Percentiles rank a stretch among this genome's conserved stretches.
These are phyloP conservation scores for Bipolaris zeicola DNA, from an alignment of 2,329 filamentous ascomycete genomes.

Conservation along the genomic window DNA sequence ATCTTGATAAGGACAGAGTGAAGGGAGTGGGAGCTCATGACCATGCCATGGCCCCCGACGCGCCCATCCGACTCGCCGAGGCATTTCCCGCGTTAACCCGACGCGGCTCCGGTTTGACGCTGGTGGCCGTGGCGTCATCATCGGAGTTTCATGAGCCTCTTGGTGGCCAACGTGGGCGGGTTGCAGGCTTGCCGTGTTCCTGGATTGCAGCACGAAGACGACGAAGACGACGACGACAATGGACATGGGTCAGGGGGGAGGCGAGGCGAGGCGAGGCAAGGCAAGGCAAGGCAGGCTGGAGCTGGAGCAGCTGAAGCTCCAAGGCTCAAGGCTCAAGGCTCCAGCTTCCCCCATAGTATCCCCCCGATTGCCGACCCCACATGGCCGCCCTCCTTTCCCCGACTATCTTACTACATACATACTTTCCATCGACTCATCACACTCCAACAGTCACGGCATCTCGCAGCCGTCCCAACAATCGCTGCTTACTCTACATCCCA, in stretches of 20 bases:
- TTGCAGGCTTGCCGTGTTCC: constrained; percentile 34
- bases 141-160: constrained; percentile 39
- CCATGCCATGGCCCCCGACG: constrained; percentile 1
- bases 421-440: constrained; percentile 13
- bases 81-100: constrained; percentile 29
- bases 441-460: constrained; percentile 34
- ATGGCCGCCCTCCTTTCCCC: constrained; percentile 19
- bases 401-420: too few species aligned
- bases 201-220: neutral
- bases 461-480: constrained; percentile 21
- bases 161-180: constrained; percentile 42
- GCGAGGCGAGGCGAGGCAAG: neutral
- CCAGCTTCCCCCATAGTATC: neutral
- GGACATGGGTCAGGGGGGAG: constrained; percentile 7
- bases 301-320: neutral
- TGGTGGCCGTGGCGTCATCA: constrained; percentile 38
- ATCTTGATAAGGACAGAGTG: constrained; percentile 36
- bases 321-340: constrained; percentile 1
- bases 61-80: constrained; percentile 40
- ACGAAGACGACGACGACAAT: neutral
- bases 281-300: neutral
- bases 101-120: constrained; percentile 34
- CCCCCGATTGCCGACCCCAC: constrained; percentile 24
- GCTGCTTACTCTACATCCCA: too few species aligned
- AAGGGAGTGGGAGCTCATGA: constrained; percentile 33